A percentile compares a stretch with the other conserved stretches of the same genome.
Evolutionary conservation across 2,329 filamentous ascomycete genomes (phyloP).

Genomic region (Fusarium continuum): DNA sequence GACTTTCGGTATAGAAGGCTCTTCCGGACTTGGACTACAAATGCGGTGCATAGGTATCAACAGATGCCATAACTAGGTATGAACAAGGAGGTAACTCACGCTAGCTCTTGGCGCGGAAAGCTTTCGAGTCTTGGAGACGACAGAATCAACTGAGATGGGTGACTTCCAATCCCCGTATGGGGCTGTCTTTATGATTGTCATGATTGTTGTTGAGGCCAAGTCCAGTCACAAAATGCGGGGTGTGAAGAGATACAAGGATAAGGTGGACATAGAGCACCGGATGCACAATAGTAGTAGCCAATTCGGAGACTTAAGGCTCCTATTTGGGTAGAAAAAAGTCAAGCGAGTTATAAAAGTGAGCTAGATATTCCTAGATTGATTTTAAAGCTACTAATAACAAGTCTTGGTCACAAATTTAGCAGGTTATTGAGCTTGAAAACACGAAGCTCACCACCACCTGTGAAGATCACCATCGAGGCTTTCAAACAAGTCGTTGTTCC

Average conservation of each 20-base stretch:
- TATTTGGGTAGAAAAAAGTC: too few species aligned
- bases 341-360: not conserved
- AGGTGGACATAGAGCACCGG: not conserved
- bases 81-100: constrained; percentile 36
- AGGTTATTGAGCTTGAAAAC: too few species aligned
- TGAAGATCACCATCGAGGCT: not conserved
- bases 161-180: constrained; percentile 54
- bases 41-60: not conserved
- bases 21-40: constrained; percentile 44
- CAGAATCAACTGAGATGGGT: constrained; percentile 49
- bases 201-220: constrained; percentile 11
- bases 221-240: constrained; percentile 23
- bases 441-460: too few species aligned
- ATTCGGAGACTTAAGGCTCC: too few species aligned
- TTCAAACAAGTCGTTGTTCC: too few species aligned
- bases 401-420: too few species aligned
- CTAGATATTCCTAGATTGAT: too few species aligned
- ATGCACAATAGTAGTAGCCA: not conserved
- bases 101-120: constrained; percentile 50
- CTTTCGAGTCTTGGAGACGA: constrained; percentile 48
- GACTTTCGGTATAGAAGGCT: constrained; percentile 52
- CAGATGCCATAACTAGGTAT: not conserved
- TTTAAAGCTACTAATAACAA: too few species aligned
- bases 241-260: not conserved
- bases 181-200: constrained; percentile 33